Percentiles rank a stretch among this genome's conserved stretches.
Evolutionary conservation across 208 protist genomes (phyloP).

Genomic region (Trichomonas tenax): DNA sequence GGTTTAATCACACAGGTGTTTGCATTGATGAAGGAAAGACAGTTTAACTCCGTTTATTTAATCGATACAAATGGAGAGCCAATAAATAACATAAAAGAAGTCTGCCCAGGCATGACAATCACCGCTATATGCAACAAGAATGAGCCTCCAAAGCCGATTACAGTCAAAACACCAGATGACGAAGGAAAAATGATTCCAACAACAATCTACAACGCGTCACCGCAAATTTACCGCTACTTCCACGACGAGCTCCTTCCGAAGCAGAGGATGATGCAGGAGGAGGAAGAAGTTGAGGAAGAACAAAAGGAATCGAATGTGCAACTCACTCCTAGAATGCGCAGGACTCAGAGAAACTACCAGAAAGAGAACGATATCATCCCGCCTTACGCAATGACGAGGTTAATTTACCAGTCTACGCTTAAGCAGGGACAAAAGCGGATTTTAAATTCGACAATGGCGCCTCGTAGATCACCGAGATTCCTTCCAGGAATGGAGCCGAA

Average conservation of each 20-base stretch:
- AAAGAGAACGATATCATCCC: neutral
- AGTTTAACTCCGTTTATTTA: neutral
- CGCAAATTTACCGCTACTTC: neutral
- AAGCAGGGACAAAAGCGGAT: neutral
- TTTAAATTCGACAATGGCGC: neutral
- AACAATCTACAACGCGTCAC: neutral
- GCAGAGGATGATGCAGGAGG: neutral
- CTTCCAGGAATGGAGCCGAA: neutral
- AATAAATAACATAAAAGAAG: neutral
- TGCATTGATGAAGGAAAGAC: neutral
- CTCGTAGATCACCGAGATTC: neutral
- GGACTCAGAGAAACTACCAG: neutral
- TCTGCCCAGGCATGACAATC: neutral
- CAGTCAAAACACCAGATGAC: neutral
- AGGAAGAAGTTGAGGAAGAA: neutral
- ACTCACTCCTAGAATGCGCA: neutral
- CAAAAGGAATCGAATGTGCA: neutral
- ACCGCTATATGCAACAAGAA: neutral
- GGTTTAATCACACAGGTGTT: neutral
- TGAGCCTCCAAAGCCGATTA: neutral
- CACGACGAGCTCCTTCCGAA: neutral
- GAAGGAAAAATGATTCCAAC: neutral
- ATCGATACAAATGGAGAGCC: neutral
- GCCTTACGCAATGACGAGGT: neutral
- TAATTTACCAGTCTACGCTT: neutral